Percentiles rank a stretch among this genome's conserved stretches.
These are phyloP conservation scores for Ophiocytium majus DNA, from an alignment of 352 stramenopile species.

Conservation along the genomic window DNA sequence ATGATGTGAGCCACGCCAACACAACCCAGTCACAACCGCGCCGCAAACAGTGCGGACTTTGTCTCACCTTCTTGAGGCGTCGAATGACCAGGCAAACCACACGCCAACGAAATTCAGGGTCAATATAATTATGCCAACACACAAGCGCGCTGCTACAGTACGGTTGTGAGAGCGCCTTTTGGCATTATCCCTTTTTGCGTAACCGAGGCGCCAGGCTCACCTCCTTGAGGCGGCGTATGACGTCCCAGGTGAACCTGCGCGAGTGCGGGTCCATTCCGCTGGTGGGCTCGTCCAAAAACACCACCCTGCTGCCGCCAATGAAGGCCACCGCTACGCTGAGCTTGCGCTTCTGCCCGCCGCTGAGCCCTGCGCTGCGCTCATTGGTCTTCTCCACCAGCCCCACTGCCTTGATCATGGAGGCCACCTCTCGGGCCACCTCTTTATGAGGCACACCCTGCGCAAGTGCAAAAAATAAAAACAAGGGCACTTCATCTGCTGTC, in stretches of 20 bases:
- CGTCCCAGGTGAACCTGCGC: slow-evolving; percentile 77
- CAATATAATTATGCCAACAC: too few relatives aligned
- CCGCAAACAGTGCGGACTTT: too few relatives aligned
- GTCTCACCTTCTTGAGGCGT: too few relatives aligned
- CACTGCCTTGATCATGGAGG: slow-evolving; percentile 59
- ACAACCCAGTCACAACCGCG: too few relatives aligned
- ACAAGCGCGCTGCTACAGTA: too few relatives aligned
- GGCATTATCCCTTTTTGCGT: too few relatives aligned
- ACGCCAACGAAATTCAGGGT: too few relatives aligned
- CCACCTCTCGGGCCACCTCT: background rate
- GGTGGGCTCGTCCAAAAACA: slow-evolving; percentile 54
- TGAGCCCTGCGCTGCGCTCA: slow-evolving; percentile 67
- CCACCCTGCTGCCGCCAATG: slow-evolving; percentile 70
- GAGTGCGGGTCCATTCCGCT: slow-evolving; percentile 74
- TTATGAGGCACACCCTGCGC: background rate
- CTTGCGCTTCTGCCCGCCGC: slow-evolving; percentile 88
- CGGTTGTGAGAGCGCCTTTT: too few relatives aligned
- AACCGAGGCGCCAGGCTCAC: too few relatives aligned
- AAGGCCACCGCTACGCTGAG: slow-evolving; percentile 85
- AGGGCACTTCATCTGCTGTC: too few relatives aligned
- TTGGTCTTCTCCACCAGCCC: slow-evolving; percentile 80
- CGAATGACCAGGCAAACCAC: too few relatives aligned
- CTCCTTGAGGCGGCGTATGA: slow-evolving; percentile 63
- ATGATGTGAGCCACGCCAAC: too few relatives aligned
- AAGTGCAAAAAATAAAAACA: background rate